Conservation (phyloP, 2,329 filamentous ascomycete genomes). For the Colletotrichum sp. region DNA sequence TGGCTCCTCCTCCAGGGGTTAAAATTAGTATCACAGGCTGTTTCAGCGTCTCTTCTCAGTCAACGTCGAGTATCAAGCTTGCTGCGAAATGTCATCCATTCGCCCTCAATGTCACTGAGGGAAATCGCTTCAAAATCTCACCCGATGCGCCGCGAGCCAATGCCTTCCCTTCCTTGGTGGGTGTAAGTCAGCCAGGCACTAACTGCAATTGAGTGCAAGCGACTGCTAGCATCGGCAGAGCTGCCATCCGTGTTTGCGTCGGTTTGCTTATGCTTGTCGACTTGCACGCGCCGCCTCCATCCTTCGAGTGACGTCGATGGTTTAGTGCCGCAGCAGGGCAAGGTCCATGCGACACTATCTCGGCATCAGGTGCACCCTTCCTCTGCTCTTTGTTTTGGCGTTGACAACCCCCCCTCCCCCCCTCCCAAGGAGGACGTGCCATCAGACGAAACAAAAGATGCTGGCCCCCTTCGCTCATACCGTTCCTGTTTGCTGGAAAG, state of each 20-base stretch:
- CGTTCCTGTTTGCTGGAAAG: not conserved
- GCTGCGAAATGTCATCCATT: not conserved
- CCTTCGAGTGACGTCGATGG: constrained; percentile 3
- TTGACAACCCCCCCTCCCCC: not conserved
- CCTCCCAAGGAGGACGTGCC: not conserved
- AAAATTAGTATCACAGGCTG: constrained; percentile 2
- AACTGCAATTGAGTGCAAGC: not conserved
- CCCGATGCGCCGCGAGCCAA: not conserved
- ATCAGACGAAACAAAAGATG: constrained; percentile 18
- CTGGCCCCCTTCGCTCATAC: not conserved
- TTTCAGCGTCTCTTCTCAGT: constrained; percentile 1
- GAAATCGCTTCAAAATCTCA: not conserved
- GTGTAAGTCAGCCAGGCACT: not conserved
- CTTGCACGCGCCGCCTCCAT: not conserved
- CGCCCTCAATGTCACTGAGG: not conserved
- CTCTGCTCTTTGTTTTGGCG: not conserved
- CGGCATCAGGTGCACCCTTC: not conserved
- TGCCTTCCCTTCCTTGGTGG: not conserved
- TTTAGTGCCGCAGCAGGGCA: not conserved
- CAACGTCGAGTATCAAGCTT: not conserved
- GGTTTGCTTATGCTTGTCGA: not conserved
- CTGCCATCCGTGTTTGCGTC: not conserved
- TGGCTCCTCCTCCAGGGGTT: not conserved
- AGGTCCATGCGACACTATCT: constrained; percentile 1
- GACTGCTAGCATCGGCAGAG: not conserved